Evolutionary conservation across 73 alveolate species (phyloP).

Genomic region (Paramecium primaurelia): DNA sequence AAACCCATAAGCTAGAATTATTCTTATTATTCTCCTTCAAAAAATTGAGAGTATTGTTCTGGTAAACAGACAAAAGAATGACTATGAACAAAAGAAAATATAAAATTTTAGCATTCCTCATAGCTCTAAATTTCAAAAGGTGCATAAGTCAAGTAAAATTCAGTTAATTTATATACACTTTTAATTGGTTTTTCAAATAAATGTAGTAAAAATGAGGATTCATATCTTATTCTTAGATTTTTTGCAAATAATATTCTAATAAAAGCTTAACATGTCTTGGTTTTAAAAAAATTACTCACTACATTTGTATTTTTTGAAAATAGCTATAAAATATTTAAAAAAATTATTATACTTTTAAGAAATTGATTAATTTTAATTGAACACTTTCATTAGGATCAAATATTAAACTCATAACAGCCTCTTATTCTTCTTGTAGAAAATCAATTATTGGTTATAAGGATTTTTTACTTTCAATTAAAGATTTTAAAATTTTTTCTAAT

Average conservation of each 20-base stretch:
- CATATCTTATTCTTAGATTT: neutral
- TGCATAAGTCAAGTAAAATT: neutral
- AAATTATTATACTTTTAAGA: neutral
- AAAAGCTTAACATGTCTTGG: neutral
- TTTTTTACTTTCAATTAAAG: neutral
- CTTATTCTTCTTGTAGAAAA: neutral
- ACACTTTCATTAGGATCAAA: conserved; percentile 1
- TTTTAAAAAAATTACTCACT: neutral
- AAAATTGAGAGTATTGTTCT: neutral
- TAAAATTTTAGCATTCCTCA: neutral
- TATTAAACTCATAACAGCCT: neutral
- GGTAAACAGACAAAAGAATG: neutral
- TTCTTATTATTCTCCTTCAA: neutral
- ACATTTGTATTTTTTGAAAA: neutral
- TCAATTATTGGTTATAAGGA: neutral
- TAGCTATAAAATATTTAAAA: neutral
- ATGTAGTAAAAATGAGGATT: neutral
- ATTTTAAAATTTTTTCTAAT: neutral
- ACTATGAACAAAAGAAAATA: neutral
- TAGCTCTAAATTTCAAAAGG: neutral
- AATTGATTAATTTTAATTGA: neutral
- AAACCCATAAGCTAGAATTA: neutral
- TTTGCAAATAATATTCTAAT: neutral
- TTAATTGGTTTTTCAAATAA: neutral
- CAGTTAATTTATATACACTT: neutral